Evolutionary conservation across 192 early-diverging fungal species (phyloP).

Genomic region (Dissophora ornata): DNA sequence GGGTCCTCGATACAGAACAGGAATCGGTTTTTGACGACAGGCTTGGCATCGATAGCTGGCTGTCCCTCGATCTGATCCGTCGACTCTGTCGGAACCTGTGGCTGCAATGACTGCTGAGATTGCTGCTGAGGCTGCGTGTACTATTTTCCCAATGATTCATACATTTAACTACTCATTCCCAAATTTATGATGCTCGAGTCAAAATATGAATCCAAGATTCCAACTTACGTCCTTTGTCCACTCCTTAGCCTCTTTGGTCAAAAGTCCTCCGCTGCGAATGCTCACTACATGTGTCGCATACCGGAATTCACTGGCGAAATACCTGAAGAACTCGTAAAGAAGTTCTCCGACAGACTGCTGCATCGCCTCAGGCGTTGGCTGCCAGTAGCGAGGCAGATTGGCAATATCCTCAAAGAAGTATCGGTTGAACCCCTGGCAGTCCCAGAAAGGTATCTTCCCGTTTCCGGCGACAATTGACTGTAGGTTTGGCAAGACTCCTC

Average conservation of each 20-base stretch:
- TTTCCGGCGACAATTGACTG: slow-evolving; percentile 44
- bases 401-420: slow-evolving; percentile 52
- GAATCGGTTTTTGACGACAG: slow-evolving; percentile 49
- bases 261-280: slow-evolving; percentile 36
- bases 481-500: slow-evolving; percentile 52
- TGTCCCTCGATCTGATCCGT: slow-evolving; percentile 1
- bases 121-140: slow-evolving; percentile 20
- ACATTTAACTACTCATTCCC: neutral
- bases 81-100: neutral
- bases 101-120: neutral
- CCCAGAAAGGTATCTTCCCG: slow-evolving; percentile 37
- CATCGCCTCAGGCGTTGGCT: slow-evolving; percentile 37
- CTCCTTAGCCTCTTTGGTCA: slow-evolving; percentile 47
- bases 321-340: slow-evolving; percentile 47
- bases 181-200: no score
- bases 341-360: slow-evolving; percentile 35
- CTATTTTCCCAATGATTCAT: slow-evolving; percentile 2
- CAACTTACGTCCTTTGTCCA: slow-evolving; percentile 49
- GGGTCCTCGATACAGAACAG: slow-evolving; percentile 52
- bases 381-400: slow-evolving; percentile 30
- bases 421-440: slow-evolving; percentile 50
- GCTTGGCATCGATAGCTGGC: slow-evolving; percentile 12
- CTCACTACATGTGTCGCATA: slow-evolving; percentile 41
- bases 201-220: no score
- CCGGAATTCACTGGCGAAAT: slow-evolving; percentile 49